Conservation (phyloP, 2,329 filamentous ascomycete genomes). For the Xylariales sp. region DNA sequence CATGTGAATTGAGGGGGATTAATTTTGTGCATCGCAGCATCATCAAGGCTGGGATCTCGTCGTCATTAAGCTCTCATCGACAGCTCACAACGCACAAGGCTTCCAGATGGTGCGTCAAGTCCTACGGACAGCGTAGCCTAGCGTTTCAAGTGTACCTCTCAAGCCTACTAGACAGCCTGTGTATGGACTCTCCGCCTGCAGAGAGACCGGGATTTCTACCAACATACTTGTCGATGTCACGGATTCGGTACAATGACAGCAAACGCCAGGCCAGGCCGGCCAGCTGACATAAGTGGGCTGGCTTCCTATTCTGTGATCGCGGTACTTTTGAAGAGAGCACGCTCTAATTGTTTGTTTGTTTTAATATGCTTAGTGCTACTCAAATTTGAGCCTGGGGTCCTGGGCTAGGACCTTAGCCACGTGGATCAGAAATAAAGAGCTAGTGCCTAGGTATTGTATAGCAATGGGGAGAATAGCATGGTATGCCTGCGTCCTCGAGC, state of each 20-base stretch:
- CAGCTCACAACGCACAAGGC: conserved; percentile 1
- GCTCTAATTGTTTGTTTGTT: conserved; percentile 25
- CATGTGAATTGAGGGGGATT: background rate
- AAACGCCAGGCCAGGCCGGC: background rate
- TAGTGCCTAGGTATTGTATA: background rate
- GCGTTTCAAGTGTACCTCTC: conserved; percentile 1
- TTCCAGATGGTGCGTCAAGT: background rate
- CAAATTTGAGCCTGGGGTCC: background rate
- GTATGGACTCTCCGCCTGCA: background rate
- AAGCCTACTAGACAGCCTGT: background rate
- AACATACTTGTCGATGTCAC: conserved; percentile 10
- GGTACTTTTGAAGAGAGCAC: background rate
- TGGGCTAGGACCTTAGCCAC: background rate
- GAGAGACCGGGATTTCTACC: conserved; percentile 4
- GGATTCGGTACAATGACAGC: conserved; percentile 4
- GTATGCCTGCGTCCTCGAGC: conserved; percentile 3
- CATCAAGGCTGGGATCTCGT: background rate
- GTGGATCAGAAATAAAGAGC: background rate
- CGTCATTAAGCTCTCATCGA: background rate
- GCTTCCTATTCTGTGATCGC: background rate
- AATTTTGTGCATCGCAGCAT: background rate
- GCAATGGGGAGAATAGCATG: background rate
- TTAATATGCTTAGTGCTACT: conserved; percentile 18
- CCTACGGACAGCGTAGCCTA: conserved; percentile 1
- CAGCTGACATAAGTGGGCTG: background rate